Conservation (phyloP, 495 filamentous ascomycete genomes). For the Penicillium herquei region DNA sequence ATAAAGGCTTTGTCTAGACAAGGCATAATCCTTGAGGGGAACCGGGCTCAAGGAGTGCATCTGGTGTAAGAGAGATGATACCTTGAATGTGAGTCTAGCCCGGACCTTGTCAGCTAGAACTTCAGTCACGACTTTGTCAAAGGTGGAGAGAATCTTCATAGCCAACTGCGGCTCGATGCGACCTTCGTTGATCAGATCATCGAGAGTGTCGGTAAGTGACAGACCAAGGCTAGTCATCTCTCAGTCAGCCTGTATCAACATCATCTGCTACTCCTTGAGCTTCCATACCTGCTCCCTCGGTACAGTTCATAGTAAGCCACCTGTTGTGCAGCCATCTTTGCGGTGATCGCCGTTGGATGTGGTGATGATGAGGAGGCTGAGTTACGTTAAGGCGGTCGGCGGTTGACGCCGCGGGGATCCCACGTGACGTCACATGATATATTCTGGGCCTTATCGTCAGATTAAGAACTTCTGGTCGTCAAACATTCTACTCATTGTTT, state of each 20-base stretch:
- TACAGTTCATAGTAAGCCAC: slow-evolving; percentile 88
- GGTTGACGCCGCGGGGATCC: slow-evolving; percentile 13
- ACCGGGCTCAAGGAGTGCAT: too few relatives aligned
- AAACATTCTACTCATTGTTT: background rate
- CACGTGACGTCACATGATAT: slow-evolving; percentile 17
- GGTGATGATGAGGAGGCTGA: slow-evolving; percentile 11
- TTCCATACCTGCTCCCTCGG: slow-evolving; percentile 83
- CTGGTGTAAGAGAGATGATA: slow-evolving; percentile 36
- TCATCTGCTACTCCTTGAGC: background rate
- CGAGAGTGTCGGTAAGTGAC: slow-evolving; percentile 91
- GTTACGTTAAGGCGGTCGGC: slow-evolving; percentile 6
- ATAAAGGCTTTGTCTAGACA: background rate
- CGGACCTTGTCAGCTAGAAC: slow-evolving; percentile 89
- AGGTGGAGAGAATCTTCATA: slow-evolving; percentile 94
- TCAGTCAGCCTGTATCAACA: slow-evolving; percentile 9
- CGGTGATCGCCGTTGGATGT: slow-evolving; percentile 1
- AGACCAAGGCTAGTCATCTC: slow-evolving; percentile 70
- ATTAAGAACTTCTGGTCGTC: background rate
- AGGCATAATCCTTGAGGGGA: too few relatives aligned
- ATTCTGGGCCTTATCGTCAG: slow-evolving; percentile 14
- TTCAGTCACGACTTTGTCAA: slow-evolving; percentile 85
- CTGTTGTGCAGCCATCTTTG: slow-evolving; percentile 30
- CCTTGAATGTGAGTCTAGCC: slow-evolving; percentile 92
- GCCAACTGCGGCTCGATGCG: slow-evolving; percentile 96
- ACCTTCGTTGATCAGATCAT: slow-evolving; percentile 88